Percentiles rank a stretch among this genome's conserved stretches.
Evolutionary conservation across 495 filamentous ascomycete genomes (phyloP).

Genomic region (Penicillium macrosclerotiorum): DNA sequence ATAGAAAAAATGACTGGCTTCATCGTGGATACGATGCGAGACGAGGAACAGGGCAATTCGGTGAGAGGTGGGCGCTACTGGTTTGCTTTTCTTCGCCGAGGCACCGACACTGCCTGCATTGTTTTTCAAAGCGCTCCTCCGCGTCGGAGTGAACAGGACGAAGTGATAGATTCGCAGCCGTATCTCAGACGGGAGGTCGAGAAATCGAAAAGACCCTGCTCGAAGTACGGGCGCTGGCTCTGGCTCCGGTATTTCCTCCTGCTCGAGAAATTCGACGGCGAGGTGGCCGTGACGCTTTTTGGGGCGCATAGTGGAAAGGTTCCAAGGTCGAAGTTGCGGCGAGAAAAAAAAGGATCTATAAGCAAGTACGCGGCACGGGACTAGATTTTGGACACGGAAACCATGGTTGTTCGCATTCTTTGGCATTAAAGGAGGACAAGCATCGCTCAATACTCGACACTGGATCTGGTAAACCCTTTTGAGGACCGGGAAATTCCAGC

Average conservation of each 20-base stretch:
- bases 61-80: constrained; percentile 43
- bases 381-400: constrained; percentile 10
- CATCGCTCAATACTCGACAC: not conserved
- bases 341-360: constrained; percentile 15
- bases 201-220: constrained; percentile 61
- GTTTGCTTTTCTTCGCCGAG: constrained; percentile 67
- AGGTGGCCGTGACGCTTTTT: constrained; percentile 18
- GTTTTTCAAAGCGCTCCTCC: constrained; percentile 23
- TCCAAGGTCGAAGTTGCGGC: constrained; percentile 1
- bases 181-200: constrained; percentile 75
- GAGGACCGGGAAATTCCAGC: not conserved
- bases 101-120: constrained; percentile 61
- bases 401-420: constrained; percentile 15
- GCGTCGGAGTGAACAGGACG: constrained; percentile 52
- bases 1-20: constrained; percentile 75
- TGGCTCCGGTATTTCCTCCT: constrained; percentile 8
- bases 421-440: constrained; percentile 2
- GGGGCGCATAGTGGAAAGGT: constrained; percentile 21
- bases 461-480: not conserved
- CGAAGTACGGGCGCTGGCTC: constrained; percentile 8
- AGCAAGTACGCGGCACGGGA: constrained; percentile 14
- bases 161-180: constrained; percentile 67
- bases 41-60: constrained; percentile 62
- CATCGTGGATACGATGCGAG: constrained; percentile 63
- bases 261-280: constrained; percentile 17